Evolutionary conservation across 352 stramenopile species (phyloP).

Genomic region (Globisporangium emineosum): DNA sequence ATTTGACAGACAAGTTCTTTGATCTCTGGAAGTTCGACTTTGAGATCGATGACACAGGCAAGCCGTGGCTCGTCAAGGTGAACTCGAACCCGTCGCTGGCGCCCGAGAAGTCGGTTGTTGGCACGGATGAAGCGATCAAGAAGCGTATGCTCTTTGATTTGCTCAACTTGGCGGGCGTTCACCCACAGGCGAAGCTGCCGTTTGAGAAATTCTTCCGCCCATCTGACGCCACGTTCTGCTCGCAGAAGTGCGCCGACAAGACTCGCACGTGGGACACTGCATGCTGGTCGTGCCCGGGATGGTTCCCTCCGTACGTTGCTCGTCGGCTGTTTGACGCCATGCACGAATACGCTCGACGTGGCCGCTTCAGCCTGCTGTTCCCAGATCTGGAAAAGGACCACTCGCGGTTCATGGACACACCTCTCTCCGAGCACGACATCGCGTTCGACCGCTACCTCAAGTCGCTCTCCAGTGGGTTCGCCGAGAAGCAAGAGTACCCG

Average conservation of each 20-base stretch:
- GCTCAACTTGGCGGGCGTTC: conserved; percentile 63
- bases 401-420: conserved; percentile 51
- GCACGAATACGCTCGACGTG: conserved; percentile 66
- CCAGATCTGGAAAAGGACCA: conserved; percentile 59
- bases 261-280: conserved; percentile 56
- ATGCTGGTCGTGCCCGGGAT: conserved; percentile 77
- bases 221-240: conserved; percentile 45
- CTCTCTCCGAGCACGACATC: conserved; percentile 58
- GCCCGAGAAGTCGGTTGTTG: conserved; percentile 43
- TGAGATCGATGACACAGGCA: conserved; percentile 91
- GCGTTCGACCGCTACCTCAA: conserved; percentile 75
- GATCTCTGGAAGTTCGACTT: conserved; percentile 96
- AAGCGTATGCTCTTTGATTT: conserved; percentile 60
- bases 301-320: conserved; percentile 63
- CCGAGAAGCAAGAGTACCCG: conserved; percentile 36
- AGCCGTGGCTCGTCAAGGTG: conserved; percentile 94
- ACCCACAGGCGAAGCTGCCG: conserved; percentile 49
- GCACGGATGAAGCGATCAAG: conserved; percentile 70
- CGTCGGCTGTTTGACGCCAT: conserved; percentile 46
- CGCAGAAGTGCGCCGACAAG: conserved; percentile 59
- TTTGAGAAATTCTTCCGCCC: conserved; percentile 66
- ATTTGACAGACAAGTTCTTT: conserved; percentile 84
- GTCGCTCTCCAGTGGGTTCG: conserved; percentile 53
- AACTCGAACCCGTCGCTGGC: conserved; percentile 63
- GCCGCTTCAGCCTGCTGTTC: conserved; percentile 67